These are phyloP conservation scores for Phytopythium montanum DNA, from an alignment of 352 stramenopile genomes.

Conservation along the genomic window DNA sequence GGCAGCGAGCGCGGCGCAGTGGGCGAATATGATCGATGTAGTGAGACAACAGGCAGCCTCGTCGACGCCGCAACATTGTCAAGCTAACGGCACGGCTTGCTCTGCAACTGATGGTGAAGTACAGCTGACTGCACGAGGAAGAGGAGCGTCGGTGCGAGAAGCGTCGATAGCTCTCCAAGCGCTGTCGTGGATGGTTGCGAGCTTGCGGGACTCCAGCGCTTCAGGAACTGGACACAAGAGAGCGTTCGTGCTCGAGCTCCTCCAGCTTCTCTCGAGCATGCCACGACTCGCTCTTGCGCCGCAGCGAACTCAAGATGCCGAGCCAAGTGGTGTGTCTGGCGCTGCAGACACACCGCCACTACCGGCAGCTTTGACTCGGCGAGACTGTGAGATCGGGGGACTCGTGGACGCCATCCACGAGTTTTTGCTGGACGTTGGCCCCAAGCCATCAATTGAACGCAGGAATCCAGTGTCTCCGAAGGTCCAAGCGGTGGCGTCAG, in stretches of 20 bases:
- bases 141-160: constrained; percentile 29
- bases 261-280: constrained; percentile 36
- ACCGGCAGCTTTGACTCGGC: neutral
- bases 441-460: constrained; percentile 7
- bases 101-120: neutral
- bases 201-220: constrained; percentile 20
- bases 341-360: neutral
- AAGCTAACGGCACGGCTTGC: neutral
- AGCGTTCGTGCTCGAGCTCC: constrained; percentile 42
- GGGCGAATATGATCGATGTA: constrained; percentile 10
- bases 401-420: constrained; percentile 39
- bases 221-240: constrained; percentile 20
- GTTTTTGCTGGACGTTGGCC: constrained; percentile 44
- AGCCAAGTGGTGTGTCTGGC: neutral
- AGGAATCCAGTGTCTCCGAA: constrained; percentile 27
- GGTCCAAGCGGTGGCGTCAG: constrained; percentile 19
- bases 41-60: neutral
- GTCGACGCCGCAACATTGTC: neutral
- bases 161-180: constrained; percentile 40
- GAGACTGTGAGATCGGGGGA: constrained; percentile 9
- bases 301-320: neutral
- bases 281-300: constrained; percentile 32
- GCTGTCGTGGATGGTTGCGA: constrained; percentile 29
- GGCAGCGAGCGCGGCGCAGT: constrained; percentile 16
- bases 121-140: constrained; percentile 14